Evolutionary conservation across 78 protist genomes (phyloP).

Genomic region (Polysphondylium violaceum): DNA sequence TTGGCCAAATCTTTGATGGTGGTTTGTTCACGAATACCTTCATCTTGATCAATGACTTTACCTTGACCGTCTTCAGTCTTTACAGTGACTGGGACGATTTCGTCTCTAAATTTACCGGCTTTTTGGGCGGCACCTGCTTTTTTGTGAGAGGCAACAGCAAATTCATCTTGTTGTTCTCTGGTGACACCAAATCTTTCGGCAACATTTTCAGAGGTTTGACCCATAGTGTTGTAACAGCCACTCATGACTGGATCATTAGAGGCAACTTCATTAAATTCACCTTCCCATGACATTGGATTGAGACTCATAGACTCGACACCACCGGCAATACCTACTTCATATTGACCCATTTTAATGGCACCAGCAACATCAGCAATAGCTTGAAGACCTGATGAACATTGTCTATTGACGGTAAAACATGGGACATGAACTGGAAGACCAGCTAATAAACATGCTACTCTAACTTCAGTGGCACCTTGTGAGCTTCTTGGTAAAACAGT

Average conservation of each 20-base stretch:
- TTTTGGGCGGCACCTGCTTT: conserved; percentile 86
- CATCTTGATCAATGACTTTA: conserved; percentile 66
- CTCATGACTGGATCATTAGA: conserved; percentile 68
- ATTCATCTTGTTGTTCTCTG: conserved; percentile 91
- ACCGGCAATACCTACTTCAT: conserved; percentile 92
- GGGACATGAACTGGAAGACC: conserved; percentile 85
- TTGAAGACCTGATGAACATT: conserved; percentile 95
- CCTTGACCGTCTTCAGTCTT: conserved; percentile 63
- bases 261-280: conserved; percentile 79
- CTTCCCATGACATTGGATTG: conserved; percentile 82
- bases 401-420: conserved; percentile 84
- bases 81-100: conserved; percentile 83
- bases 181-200: conserved; percentile 88
- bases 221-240: conserved; percentile 91
- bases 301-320: conserved; percentile 94
- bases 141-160: conserved; percentile 86
- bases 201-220: conserved; percentile 90
- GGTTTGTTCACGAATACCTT: conserved; percentile 82
- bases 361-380: conserved; percentile 88
- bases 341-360: conserved; percentile 81
- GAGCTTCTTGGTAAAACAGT: conserved; percentile 80
- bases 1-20: conserved; percentile 58
- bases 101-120: conserved; percentile 79
- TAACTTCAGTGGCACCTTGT: conserved; percentile 82
- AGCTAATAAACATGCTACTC: conserved; percentile 80